Conservation (phyloP, 768 basidiomycete genomes). For the Rhodosporidiobolus sp. region DNA sequence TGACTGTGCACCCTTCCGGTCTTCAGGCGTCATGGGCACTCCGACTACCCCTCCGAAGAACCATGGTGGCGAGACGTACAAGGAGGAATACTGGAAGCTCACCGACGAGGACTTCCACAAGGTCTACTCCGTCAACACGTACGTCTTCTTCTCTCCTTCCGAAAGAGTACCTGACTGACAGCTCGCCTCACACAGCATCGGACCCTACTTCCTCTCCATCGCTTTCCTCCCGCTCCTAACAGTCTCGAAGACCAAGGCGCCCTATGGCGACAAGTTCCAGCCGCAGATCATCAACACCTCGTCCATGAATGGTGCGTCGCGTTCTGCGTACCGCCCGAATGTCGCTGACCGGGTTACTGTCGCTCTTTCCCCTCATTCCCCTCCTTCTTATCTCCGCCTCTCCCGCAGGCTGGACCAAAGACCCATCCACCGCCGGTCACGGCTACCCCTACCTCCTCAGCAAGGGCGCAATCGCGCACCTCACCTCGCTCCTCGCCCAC, state of each 20-base stretch:
- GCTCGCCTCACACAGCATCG: slow-evolving; percentile 6
- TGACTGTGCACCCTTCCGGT: not conserved
- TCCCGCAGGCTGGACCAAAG: slow-evolving; percentile 44
- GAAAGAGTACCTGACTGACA: not conserved
- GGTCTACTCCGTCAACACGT: slow-evolving; percentile 41
- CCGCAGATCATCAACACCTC: slow-evolving; percentile 58
- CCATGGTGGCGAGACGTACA: slow-evolving; percentile 50
- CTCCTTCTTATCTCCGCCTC: not conserved
- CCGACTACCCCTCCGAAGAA: not conserved
- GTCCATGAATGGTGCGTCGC: slow-evolving; percentile 54
- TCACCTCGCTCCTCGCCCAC: slow-evolving; percentile 55
- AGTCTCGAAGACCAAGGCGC: slow-evolving; percentile 41
- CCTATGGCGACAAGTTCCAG: slow-evolving; percentile 49
- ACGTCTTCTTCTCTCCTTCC: not conserved
- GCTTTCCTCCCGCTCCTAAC: slow-evolving; percentile 27
- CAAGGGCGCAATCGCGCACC: slow-evolving; percentile 56
- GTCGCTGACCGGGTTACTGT: too few species aligned
- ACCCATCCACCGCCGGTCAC: slow-evolving; percentile 52
- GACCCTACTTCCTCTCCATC: slow-evolving; percentile 27
- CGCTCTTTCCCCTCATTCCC: not conserved
- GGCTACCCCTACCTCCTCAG: slow-evolving; percentile 56
- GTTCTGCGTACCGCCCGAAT: too few species aligned
- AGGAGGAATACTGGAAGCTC: slow-evolving; percentile 53
- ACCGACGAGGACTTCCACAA: slow-evolving; percentile 48
- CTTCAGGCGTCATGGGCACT: slow-evolving; percentile 16